These are phyloP conservation scores for Albatrellus ellisii DNA, from an alignment of 768 basidiomycete species.

Conservation along the genomic window DNA sequence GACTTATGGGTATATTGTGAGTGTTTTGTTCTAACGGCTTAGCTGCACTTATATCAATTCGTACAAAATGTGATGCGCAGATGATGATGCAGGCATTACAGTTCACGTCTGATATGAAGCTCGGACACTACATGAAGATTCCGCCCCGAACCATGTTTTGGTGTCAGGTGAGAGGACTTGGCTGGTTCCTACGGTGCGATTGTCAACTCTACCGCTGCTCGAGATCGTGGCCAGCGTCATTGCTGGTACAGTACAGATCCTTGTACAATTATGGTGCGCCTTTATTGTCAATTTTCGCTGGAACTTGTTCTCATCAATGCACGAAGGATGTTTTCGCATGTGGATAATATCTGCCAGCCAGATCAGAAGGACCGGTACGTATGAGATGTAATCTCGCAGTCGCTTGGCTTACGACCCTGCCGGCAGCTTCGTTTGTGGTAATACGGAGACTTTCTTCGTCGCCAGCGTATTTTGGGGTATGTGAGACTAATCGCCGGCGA, in stretches of 20 bases:
- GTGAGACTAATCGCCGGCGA: not conserved
- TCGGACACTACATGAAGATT: slow-evolving; percentile 64
- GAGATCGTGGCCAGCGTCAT: slow-evolving; percentile 48
- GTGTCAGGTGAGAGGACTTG: slow-evolving; percentile 4
- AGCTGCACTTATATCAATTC: too few species aligned
- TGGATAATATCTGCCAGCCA: slow-evolving; percentile 42
- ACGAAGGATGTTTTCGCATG: slow-evolving; percentile 46
- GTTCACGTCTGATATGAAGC: slow-evolving; percentile 67
- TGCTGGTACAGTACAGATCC: slow-evolving; percentile 55
- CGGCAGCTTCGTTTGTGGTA: slow-evolving; percentile 10
- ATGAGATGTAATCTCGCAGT: not conserved
- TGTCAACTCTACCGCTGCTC: slow-evolving; percentile 22
- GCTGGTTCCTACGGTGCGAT: slow-evolving; percentile 40
- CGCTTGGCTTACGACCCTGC: not conserved
- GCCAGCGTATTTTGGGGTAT: slow-evolving; percentile 15
- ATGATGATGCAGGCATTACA: slow-evolving; percentile 36
- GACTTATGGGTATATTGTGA: slow-evolving; percentile 23
- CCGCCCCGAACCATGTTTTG: slow-evolving; percentile 21
- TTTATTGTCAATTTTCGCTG: too few species aligned
- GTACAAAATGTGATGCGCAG: not conserved
- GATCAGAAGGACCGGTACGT: slow-evolving; percentile 30
- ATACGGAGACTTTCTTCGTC: slow-evolving; percentile 13
- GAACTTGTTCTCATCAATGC: not conserved
- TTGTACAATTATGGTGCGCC: slow-evolving; percentile 38
- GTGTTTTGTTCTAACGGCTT: too few species aligned